Evolutionary conservation across 106 monocot species (phyloP).

Genomic region (Dioscorea alata): DNA sequence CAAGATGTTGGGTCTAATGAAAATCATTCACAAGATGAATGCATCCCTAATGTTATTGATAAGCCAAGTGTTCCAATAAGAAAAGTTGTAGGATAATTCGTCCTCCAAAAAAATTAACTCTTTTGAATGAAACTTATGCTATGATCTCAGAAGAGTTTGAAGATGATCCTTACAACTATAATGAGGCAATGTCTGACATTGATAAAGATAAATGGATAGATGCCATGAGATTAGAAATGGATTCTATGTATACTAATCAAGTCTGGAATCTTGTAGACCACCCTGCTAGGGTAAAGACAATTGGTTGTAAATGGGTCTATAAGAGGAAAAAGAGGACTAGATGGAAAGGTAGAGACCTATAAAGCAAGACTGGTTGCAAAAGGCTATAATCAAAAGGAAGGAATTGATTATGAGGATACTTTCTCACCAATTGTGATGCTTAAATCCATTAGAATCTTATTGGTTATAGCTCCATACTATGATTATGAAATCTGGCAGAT

Average conservation of each 20-base stretch:
- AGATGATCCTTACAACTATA: background rate
- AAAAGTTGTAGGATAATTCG: background rate
- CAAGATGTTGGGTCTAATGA: background rate
- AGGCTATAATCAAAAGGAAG: background rate
- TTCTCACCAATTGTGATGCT: background rate
- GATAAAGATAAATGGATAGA: background rate
- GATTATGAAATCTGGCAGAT: conserved; percentile 1
- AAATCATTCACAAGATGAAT: background rate
- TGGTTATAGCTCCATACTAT: background rate
- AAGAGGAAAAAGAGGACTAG: background rate
- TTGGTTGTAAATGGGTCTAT: conserved; percentile 1
- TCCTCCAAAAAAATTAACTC: background rate
- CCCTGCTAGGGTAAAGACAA: background rate
- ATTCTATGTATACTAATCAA: background rate
- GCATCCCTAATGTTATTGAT: background rate
- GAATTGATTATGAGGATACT: background rate
- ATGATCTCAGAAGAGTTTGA: background rate
- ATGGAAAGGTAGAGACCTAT: background rate
- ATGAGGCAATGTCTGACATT: background rate
- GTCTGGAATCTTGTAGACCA: background rate
- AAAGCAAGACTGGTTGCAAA: conserved; percentile 3
- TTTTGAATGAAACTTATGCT: background rate
- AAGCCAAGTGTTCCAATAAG: background rate
- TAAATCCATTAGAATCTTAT: background rate
- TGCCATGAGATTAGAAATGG: conserved; percentile 2